Base-by-base conservation (phyloP, 2,329 filamentous ascomycete genomes). In the Diaporthe caulivora region DNA sequence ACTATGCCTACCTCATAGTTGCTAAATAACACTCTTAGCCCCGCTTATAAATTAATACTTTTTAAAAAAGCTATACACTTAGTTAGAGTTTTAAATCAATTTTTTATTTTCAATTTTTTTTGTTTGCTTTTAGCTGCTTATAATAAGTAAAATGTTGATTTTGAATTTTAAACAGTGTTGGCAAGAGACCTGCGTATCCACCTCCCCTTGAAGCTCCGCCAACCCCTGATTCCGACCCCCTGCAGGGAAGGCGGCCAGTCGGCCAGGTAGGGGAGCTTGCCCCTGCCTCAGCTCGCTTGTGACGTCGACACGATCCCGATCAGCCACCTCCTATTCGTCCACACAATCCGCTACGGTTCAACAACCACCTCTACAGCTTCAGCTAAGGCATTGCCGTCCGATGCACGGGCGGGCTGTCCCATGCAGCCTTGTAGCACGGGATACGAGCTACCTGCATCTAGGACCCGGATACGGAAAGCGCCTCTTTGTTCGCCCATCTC, bases 291-390 rank as follows among this genome's bases (percentile, higher is more conserved):
- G 51, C 71, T 44, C 26, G 49, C 55, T 47, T 58, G 64, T 72
- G 70, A 74, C 73, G 64, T 74, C 72, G 72, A 42, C 67, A 73
- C 67, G 57, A 44, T 21, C 65, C 40, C 55, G 29, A 70, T 51
- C 34, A 55, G 67, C 67, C 72, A 65, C 49, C 57, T 71, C 72
- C 72, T 73, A 74, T 74, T 69, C 68, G 68, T 31, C 68, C 60
- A 53, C n/a, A 1, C 15, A 24, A 40, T 31, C 44, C 53, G 18
- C 18, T 69, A 57, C 65, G 6, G 40, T 29, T 15, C 31, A 53
- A 34, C 18, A 34, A 21, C 8, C 31, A 31, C 34, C 21, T 58
- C 2, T n/a, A 60, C 58, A 47, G 40, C 58, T n/a, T n/a, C 53
- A 57, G 53, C 53, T 57, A 17, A 57, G 29, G 53, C 53, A 29